Conservation (phyloP, 1,139 yeast genomes). For the Sugiyamaella neomexicana region DNA sequence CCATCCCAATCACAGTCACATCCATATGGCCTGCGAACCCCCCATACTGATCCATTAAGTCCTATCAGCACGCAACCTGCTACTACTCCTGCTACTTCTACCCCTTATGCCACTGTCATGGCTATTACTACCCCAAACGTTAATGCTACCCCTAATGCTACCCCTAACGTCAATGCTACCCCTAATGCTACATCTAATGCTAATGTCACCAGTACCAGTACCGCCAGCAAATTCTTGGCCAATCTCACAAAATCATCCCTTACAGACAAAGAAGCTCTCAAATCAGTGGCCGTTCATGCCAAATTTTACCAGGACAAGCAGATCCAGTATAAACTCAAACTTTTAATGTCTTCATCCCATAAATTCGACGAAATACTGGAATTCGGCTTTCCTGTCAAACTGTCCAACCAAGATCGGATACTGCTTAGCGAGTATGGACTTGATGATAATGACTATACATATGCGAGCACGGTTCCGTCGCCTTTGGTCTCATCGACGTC, state of each 20-base stretch:
- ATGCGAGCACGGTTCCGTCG: not conserved
- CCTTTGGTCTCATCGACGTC: not conserved
- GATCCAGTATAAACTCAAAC: constrained; percentile 29
- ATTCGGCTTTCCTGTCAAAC: constrained; percentile 34
- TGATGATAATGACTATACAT: not conserved
- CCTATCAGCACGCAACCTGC: not conserved
- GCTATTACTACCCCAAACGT: not conserved
- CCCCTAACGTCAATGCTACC: not conserved
- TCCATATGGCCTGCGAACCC: not conserved
- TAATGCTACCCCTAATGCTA: not conserved
- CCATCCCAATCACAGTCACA: not conserved
- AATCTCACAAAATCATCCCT: not conserved
- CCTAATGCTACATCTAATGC: not conserved
- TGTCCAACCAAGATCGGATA: constrained; percentile 20
- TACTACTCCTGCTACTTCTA: too few relatives aligned
- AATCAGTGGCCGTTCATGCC: constrained; percentile 25
- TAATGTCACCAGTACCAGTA: not conserved
- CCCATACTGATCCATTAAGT: not conserved
- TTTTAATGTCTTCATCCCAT: constrained; percentile 27
- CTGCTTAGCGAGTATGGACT: constrained; percentile 1
- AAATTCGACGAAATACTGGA: constrained; percentile 36
- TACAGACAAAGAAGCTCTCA: constrained; percentile 6
- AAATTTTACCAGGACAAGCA: constrained; percentile 31
- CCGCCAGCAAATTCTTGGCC: constrained; percentile 7
- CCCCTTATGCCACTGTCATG: not conserved